Conservation (phyloP, 2,329 filamentous ascomycete species). For the Cryphonectria radicalis region DNA sequence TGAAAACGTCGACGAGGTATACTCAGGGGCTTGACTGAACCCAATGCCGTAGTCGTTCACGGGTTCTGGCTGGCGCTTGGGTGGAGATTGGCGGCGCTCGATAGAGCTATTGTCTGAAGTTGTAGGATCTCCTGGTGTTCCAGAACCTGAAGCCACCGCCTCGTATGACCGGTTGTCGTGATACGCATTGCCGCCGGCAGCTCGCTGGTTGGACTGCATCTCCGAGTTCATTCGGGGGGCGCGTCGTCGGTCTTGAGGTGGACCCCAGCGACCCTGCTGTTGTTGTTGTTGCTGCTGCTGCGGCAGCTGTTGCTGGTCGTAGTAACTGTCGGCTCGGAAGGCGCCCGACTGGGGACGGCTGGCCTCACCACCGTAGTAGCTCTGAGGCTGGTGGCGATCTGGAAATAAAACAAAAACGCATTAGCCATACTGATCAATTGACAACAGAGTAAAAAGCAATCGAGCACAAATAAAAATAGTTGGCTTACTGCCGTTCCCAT, state of each 20-base stretch:
- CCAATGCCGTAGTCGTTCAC: slow-evolving; percentile 69
- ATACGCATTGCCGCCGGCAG: slow-evolving; percentile 52
- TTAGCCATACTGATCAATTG: slow-evolving; percentile 24
- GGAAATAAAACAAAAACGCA: slow-evolving; percentile 36
- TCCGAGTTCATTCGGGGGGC: slow-evolving; percentile 53
- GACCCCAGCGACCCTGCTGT: slow-evolving; percentile 27
- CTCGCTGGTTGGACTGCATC: slow-evolving; percentile 46
- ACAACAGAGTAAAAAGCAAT: not conserved
- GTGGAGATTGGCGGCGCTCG: slow-evolving; percentile 68
- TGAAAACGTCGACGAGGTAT: slow-evolving; percentile 48
- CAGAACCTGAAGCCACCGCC: slow-evolving; percentile 78
- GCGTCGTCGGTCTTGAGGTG: slow-evolving; percentile 35
- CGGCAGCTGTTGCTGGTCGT: slow-evolving; percentile 40
- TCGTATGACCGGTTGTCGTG: slow-evolving; percentile 75
- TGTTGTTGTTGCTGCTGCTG: slow-evolving; percentile 41
- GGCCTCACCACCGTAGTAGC: slow-evolving; percentile 50
- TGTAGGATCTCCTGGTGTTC: slow-evolving; percentile 71
- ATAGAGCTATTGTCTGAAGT: slow-evolving; percentile 93
- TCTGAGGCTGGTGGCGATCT: slow-evolving; percentile 55
- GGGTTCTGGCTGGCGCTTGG: slow-evolving; percentile 56
- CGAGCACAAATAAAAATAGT: not conserved
- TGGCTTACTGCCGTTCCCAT: slow-evolving; percentile 42
- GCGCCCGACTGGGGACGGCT: slow-evolving; percentile 26
- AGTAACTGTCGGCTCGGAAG: slow-evolving; percentile 22
- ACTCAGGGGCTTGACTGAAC: slow-evolving; percentile 49